Percentiles rank a stretch among this genome's conserved stretches.
These are phyloP conservation scores for Fusarium sp. DNA, from an alignment of 2,329 filamentous ascomycete species.

Conservation along the genomic window DNA sequence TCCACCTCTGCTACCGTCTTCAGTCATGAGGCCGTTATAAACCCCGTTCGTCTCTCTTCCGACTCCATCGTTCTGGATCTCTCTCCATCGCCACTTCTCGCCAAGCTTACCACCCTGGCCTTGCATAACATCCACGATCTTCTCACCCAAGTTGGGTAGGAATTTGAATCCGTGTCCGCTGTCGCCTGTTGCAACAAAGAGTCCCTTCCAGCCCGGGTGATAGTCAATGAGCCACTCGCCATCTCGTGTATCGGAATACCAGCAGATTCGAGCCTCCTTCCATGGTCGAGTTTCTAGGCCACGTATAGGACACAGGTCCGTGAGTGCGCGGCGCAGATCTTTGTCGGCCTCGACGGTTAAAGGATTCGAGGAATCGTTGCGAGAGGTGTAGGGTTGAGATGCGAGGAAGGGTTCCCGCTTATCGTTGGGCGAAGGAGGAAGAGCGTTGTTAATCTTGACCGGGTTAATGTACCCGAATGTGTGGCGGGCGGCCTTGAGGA, in stretches of 20 bases:
- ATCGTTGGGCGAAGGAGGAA: conserved; percentile 44
- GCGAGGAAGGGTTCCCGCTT: conserved; percentile 45
- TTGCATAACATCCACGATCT: conserved; percentile 65
- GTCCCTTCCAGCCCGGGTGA: conserved; percentile 67
- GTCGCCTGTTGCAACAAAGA: conserved; percentile 71
- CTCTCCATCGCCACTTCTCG: conserved; percentile 71
- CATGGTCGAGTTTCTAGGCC: conserved; percentile 69
- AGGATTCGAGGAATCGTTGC: conserved; percentile 53
- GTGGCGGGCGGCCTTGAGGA: conserved; percentile 78
- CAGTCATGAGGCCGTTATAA: conserved; percentile 53
- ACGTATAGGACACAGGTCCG: conserved; percentile 66
- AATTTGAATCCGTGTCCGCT: conserved; percentile 77
- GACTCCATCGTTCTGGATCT: conserved; percentile 53
- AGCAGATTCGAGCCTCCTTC: conserved; percentile 71
- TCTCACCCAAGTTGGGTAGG: conserved; percentile 71
- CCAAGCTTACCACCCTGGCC: conserved; percentile 60
- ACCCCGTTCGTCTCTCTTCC: conserved; percentile 48
- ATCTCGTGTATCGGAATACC: conserved; percentile 78
- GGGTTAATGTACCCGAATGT: conserved; percentile 73
- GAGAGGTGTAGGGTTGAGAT: conserved; percentile 49
- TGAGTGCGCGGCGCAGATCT: conserved; percentile 69
- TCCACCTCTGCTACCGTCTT: conserved; percentile 64
- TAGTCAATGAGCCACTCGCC: conserved; percentile 77
- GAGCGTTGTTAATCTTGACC: conserved; percentile 46
- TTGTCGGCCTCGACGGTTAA: conserved; percentile 69